Conservation (phyloP, 805 yeast species). For the Cyberlindnera xishuangbannaensis region DNA sequence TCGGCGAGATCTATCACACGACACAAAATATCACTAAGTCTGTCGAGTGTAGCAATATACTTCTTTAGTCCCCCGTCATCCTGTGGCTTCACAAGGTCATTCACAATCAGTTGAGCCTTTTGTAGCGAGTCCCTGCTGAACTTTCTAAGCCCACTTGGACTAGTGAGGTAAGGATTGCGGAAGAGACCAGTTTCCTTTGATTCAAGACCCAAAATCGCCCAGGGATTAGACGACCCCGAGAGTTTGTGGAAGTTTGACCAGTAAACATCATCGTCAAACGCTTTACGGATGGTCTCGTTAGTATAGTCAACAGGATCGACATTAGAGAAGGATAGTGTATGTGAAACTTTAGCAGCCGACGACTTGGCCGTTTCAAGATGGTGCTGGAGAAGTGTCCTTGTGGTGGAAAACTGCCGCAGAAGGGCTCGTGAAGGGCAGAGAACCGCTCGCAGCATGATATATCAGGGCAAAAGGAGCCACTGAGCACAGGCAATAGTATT, state of each 20-base stretch:
- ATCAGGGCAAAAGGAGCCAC: too few relatives aligned
- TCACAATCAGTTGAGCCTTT: conserved; percentile 58
- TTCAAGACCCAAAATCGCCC: conserved; percentile 10
- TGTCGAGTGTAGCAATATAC: conserved; percentile 67
- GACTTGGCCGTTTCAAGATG: too few relatives aligned
- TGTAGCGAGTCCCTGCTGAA: conserved; percentile 63
- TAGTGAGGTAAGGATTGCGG: conserved; percentile 59
- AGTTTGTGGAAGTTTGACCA: conserved; percentile 45
- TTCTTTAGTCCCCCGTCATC: conserved; percentile 37
- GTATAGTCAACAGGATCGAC: conserved; percentile 6
- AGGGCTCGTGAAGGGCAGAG: too few relatives aligned
- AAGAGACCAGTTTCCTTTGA: conserved; percentile 58
- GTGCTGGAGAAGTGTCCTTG: background rate
- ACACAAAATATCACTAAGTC: conserved; percentile 82
- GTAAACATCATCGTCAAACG: conserved; percentile 57
- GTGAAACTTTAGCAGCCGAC: too few relatives aligned
- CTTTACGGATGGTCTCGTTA: conserved; percentile 32
- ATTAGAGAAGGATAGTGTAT: background rate
- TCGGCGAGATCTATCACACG: conserved; percentile 93
- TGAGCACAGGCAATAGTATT: background rate
- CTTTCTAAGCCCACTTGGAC: conserved; percentile 63
- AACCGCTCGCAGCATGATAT: too few relatives aligned
- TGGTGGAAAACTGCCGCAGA: background rate
- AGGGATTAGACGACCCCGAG: conserved; percentile 2
- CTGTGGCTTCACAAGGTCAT: conserved; percentile 44